Conservation (phyloP, 306 rosid species). For the Trichosanthes truncata region DNA sequence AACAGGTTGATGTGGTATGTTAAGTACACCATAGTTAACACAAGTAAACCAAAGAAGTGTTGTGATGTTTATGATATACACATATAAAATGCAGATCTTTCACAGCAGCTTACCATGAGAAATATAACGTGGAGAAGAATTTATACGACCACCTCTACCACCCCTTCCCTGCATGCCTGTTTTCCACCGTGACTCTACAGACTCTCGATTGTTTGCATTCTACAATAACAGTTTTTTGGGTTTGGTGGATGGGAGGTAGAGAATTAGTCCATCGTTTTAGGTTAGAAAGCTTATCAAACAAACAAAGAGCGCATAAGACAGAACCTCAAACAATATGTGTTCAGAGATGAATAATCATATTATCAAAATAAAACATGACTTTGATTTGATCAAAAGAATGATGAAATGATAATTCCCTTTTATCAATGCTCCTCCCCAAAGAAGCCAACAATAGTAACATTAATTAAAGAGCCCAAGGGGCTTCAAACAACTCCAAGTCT, state of each 20-base stretch:
- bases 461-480: neutral
- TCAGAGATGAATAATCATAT: neutral
- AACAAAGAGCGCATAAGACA: neutral
- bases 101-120: constrained; percentile 47
- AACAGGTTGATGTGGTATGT: neutral
- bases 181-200: constrained; percentile 69
- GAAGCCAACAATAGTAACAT: neutral
- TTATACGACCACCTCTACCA: constrained; percentile 64
- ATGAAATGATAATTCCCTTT: neutral
- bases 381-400: neutral
- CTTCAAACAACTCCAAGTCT: neutral
- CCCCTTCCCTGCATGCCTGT: constrained; percentile 65
- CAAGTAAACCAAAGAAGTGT: neutral
- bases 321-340: neutral
- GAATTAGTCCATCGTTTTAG: neutral
- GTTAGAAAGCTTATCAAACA: neutral
- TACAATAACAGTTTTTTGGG: constrained; percentile 27
- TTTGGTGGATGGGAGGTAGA: neutral
- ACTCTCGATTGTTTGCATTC: constrained; percentile 66
- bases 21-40: neutral
- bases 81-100: neutral
- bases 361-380: neutral
- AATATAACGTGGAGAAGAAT: constrained; percentile 41
- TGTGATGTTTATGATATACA: neutral
- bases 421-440: neutral